phyloP scores from a whole-genome alignment of 2,329 filamentous ascomycete genomes.

The Bimuria novae-zelandiae region DNA sequence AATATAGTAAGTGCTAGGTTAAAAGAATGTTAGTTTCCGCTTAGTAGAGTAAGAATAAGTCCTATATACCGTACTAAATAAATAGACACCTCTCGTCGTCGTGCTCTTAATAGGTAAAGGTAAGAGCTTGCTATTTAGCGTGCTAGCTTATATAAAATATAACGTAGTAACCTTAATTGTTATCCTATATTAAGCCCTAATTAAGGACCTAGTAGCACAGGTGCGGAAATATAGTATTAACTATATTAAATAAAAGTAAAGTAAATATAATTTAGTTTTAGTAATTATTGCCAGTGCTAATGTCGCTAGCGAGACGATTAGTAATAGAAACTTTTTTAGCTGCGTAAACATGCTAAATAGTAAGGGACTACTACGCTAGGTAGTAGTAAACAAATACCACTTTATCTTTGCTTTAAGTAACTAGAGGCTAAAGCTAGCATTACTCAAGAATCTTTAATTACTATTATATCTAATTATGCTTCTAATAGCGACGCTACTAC shows the following conservation, averaged over 20 bases:
- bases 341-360: conserved; percentile 4
- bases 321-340: neutral
- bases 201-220: conserved; percentile 13
- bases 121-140: conserved; percentile 25
- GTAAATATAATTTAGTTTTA: conserved; percentile 3
- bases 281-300: conserved; percentile 13
- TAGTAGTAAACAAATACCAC: conserved; percentile 20
- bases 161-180: conserved; percentile 17
- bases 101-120: conserved; percentile 18
- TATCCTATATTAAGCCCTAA: conserved; percentile 16
- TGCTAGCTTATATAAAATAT: conserved; percentile 17
- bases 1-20: neutral
- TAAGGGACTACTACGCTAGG: conserved; percentile 12
- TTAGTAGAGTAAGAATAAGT: neutral
- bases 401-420: conserved; percentile 16
- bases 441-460: neutral
- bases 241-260: conserved; percentile 2
- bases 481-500: neutral
- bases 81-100: conserved; percentile 13
- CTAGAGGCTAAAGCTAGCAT: conserved; percentile 3
- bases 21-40: neutral
- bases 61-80: neutral
- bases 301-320: neutral
- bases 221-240: conserved; percentile 3
- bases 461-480: neutral